phyloP scores from a whole-genome alignment of 306 rosid genomes.

The Gleditsia sinensis region DNA sequence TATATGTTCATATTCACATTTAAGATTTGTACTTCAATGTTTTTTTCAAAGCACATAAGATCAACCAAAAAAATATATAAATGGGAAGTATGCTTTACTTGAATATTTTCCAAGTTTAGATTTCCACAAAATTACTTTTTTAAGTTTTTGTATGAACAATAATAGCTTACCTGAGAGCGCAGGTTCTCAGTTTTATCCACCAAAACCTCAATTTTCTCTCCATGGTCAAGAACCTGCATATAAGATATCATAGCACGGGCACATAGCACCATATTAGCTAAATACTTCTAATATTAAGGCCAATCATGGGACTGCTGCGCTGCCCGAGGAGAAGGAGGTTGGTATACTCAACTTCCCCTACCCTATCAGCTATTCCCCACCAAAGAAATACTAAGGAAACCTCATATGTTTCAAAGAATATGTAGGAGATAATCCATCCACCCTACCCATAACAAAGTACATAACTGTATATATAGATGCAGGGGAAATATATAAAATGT shows the following conservation, averaged over 20 bases:
- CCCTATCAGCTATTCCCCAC: not conserved
- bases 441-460: not conserved
- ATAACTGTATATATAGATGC: not conserved
- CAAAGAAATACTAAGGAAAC: not conserved
- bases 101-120: not conserved
- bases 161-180: slow-evolving; percentile 75
- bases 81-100: not conserved
- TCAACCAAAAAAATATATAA: not conserved
- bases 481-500: not conserved
- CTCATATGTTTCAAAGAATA: not conserved
- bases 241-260: slow-evolving; percentile 1
- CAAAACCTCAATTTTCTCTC: slow-evolving; percentile 88
- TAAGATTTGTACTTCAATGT: not conserved
- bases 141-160: slow-evolving; percentile 10
- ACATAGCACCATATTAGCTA: not conserved
- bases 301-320: too few relatives aligned
- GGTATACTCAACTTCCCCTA: not conserved
- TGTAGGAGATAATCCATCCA: not conserved
- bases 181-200: slow-evolving; percentile 94
- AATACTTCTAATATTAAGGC: not conserved
- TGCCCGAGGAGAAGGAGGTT: too few relatives aligned
- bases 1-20: not conserved
- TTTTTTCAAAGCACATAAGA: not conserved
- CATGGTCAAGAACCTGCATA: slow-evolving; percentile 88
- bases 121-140: not conserved